Conservation (phyloP, 176 grass and related monocot species). For the Chrysopogon serrulatus region DNA sequence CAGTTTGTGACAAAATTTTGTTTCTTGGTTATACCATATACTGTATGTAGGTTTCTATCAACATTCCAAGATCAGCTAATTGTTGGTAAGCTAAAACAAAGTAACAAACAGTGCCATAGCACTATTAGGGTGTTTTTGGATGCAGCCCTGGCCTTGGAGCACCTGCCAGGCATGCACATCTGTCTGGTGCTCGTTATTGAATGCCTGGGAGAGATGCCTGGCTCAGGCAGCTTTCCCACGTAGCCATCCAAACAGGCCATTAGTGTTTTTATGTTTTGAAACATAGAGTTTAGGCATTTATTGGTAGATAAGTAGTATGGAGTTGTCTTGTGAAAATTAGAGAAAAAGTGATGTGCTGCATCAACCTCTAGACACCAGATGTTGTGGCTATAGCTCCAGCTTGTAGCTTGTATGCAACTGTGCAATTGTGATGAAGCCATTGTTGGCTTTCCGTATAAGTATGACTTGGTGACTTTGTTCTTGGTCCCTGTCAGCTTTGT, state of each 20-base stretch:
- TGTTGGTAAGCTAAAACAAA: too few species aligned
- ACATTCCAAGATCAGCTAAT: background rate
- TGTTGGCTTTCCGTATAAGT: background rate
- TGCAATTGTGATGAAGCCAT: background rate
- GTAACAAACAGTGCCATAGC: background rate
- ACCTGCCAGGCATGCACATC: background rate
- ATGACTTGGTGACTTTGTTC: background rate
- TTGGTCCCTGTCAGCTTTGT: background rate
- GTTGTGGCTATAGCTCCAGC: too few species aligned
- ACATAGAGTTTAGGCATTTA: background rate
- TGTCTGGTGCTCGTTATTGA: too few species aligned
- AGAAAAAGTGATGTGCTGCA: background rate
- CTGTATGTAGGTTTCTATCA: background rate
- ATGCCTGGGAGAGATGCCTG: background rate
- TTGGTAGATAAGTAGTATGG: background rate
- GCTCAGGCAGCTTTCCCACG: background rate
- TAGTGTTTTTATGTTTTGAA: background rate
- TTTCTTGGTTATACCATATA: background rate
- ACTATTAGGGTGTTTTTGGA: background rate
- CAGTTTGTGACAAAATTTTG: background rate
- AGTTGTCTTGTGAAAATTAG: background rate
- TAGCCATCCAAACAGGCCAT: background rate
- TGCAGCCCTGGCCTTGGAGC: background rate
- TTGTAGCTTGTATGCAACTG: background rate
- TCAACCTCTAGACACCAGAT: background rate